A percentile compares a stretch with the other conserved stretches of the same genome.
Conservation (phyloP, 176 grass and related monocot genomes). For the Ensete ventricosum region DNA sequence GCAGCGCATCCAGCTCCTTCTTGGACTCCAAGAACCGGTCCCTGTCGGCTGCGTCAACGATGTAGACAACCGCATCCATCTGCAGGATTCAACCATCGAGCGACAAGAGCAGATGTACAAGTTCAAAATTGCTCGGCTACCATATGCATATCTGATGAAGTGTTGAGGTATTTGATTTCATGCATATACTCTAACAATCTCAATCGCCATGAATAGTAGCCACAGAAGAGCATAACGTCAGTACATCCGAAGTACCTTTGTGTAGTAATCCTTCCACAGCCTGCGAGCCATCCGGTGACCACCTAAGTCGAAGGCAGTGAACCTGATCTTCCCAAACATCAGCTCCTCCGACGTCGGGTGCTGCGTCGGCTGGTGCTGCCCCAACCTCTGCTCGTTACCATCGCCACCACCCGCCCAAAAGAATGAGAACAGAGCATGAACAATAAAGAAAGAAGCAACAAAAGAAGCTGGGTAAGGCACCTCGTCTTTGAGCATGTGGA, state of each 20-base stretch:
- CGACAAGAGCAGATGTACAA: too few species aligned
- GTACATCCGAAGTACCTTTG: not conserved
- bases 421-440: not conserved
- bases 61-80: not conserved
- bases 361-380: constrained; percentile 6
- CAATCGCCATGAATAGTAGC: too few species aligned
- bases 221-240: too few species aligned
- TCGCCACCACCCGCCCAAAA: not conserved
- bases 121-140: too few species aligned
- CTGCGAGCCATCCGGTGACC: constrained; percentile 7
- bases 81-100: not conserved
- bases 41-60: not conserved
- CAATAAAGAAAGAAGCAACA: not conserved
- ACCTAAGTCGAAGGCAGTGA: not conserved
- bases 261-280: constrained; percentile 4
- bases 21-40: not conserved
- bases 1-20: not conserved
- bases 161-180: too few species aligned
- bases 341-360: constrained; percentile 4
- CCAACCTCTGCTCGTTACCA: not conserved
- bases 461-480: not conserved
- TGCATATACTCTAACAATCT: too few species aligned
- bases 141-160: too few species aligned
- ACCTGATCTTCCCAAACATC: constrained; percentile 3
- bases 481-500: constrained; percentile 4